Base-by-base conservation (phyloP, 768 basidiomycete species). In the Exidia glandulosa region DNA sequence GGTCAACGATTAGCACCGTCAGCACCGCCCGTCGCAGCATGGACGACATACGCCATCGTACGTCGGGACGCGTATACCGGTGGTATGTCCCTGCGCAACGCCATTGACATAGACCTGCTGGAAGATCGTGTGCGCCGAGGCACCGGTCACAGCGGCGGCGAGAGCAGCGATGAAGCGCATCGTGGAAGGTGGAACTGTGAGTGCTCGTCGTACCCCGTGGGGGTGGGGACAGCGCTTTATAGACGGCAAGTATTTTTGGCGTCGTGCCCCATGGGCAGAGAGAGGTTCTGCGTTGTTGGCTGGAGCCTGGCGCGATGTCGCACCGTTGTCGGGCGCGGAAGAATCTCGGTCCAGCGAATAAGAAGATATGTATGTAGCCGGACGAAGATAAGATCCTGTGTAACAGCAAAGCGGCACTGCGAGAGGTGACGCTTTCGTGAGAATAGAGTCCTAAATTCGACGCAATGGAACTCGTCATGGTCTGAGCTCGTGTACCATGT, bases 61-160 rank as follows among this genome's bases (percentile, higher is more conserved):
- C 36, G 65, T 62, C 6, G 77, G 76, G 0, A 77, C 77, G 14
- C 79, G 76, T 50, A 80, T 73, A 16, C 77, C 77, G 57, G 69
- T 74, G 19, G 67, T 68, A 56, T 77, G 75, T 3, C 77, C 79
- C 69, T 79, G 75, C 61, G 41, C 9, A 19, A 76, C 79, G 19
- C 80, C 80, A 63, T 82, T 81, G 56, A 82, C 78, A 61, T 75
- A 78, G 33, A 80, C 60, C 68, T 80, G 74, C 77, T 81, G 81
- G 67, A 82, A 80, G 61, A 83, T 81, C 25, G 77, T 76, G 63
- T 82, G 81, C 5, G 76, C 81, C n/a, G 72, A 75, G 50, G 67
- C 75, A 23, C 41, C 41, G 16, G 19, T 45, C 10, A 23, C 41
- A 6, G 41, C 41, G 41, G 23, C 16, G 41, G 41, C 41, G 6